A percentile compares a stretch with the other conserved stretches of the same genome.
phyloP scores from a whole-genome alignment of 805 yeast genomes.

The Starmerella apis region DNA sequence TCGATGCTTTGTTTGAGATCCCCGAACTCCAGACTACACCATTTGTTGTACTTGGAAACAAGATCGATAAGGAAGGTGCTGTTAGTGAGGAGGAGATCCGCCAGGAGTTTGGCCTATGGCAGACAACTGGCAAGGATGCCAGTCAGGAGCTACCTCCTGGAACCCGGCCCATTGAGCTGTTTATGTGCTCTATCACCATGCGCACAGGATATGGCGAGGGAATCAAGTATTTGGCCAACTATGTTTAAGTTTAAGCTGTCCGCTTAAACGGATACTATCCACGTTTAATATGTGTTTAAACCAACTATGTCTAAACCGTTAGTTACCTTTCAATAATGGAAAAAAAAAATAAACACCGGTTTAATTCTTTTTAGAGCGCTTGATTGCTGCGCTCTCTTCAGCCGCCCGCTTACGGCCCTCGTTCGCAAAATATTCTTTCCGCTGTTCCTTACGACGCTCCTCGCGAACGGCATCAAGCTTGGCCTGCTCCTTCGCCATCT shows the following conservation, averaged over 20 bases:
- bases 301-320: not conserved
- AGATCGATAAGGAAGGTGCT: conserved; percentile 88
- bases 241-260: conserved; percentile 59
- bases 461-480: conserved; percentile 56
- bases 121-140: conserved; percentile 83
- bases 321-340: not conserved
- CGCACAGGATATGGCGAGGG: conserved; percentile 98
- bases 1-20: conserved; percentile 83
- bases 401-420: conserved; percentile 25
- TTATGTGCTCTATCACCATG: conserved; percentile 97
- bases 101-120: conserved; percentile 74
- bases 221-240: conserved; percentile 95
- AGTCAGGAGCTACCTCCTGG: conserved; percentile 49
- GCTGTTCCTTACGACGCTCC: conserved; percentile 72
- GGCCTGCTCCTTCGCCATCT: conserved; percentile 63
- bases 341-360: too few species aligned
- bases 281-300: not conserved
- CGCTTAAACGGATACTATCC: not conserved
- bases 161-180: conserved; percentile 87
- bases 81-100: conserved; percentile 91
- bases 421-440: conserved; percentile 68
- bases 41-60: conserved; percentile 88
- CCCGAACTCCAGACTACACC: conserved; percentile 88
- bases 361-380: conserved; percentile 9
- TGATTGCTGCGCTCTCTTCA: conserved; percentile 18